A percentile compares a stretch with the other conserved stretches of the same genome.
These are phyloP conservation scores for Capronia coronata DNA, from an alignment of 2,329 filamentous ascomycete genomes.

Conservation along the genomic window DNA sequence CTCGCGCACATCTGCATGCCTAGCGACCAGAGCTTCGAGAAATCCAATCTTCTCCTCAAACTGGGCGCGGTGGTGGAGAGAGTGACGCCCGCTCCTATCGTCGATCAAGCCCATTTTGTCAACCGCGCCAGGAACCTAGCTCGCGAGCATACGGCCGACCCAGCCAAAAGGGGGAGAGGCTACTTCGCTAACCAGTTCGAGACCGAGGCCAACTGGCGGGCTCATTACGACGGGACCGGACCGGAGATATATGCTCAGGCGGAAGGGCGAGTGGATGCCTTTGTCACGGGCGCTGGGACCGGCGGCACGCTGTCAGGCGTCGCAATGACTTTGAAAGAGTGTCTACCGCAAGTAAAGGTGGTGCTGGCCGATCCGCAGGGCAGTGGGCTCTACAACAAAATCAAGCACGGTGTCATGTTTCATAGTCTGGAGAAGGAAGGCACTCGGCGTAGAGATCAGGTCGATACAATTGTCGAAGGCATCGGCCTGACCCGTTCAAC, in stretches of 20 bases:
- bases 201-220: constrained; percentile 77
- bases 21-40: constrained; percentile 80
- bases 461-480: constrained; percentile 93
- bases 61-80: constrained; percentile 89
- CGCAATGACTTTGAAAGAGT: constrained; percentile 71
- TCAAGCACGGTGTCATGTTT: constrained; percentile 95
- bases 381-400: constrained; percentile 84
- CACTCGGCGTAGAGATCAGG: constrained; percentile 78
- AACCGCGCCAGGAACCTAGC: constrained; percentile 79
- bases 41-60: constrained; percentile 79
- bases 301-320: constrained; percentile 90
- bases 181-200: constrained; percentile 98
- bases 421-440: constrained; percentile 82
- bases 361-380: constrained; percentile 92
- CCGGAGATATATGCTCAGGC: constrained; percentile 84
- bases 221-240: constrained; percentile 75
- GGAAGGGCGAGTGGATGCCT: constrained; percentile 68
- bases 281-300: constrained; percentile 79
- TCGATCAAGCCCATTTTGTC: constrained; percentile 89
- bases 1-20: constrained; percentile 96
- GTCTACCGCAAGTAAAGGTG: constrained; percentile 57
- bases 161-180: constrained; percentile 60
- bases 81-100: constrained; percentile 83
- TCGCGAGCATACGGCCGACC: constrained; percentile 59
- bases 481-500: constrained; percentile 95